Evolutionary conservation across 768 basidiomycete species (phyloP), one percentile per base, ranked within the genome.

Genomic region (Obba rivulosa): DNA sequence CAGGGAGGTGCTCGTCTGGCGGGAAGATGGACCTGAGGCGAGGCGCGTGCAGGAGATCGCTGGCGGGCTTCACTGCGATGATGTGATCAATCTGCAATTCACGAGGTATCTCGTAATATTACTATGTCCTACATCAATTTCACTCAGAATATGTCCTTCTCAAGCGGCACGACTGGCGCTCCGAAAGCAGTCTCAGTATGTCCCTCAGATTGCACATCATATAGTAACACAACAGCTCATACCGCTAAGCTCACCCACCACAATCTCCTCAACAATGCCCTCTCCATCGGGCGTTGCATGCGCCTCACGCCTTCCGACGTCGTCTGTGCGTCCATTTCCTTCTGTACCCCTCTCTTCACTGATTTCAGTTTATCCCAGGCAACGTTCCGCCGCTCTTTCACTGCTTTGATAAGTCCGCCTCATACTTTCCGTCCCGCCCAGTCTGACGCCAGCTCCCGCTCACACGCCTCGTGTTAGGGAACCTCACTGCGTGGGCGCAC

Each of bases 351-450:
- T 31, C 28, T 7, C 28, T 7, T 31, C 4, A 37, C 8, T n/a
- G n/a, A 25, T 38, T 21, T 3, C 16, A 3, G 14, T 13, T 35
- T 13, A 52, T 24, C 38, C 48, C 36, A 90, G 87, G 86, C 73
- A 91, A 92, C 53, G 81, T 81, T 1, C 89, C 89, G 2, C 89
- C 89, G 0, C 66, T 91, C 1, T 92, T 91, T 62, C 89, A 92
- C 62, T 92, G 89, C 61, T 91, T 91, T 77, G 89, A 89, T 87
- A 68, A 84, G 87, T 87, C 28, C 13, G 3, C 17, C 16, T 31
- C 18, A n/a, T 20, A 34, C 3, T 31, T 39, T 28, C 25, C 34
- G 16, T 17, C 8, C 9, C 16, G 20, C 21, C 17, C 11, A 9
- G 14, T 2, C 39, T 24, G 34, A 47, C 48, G 16, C 45, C 31